Base-by-base conservation (phyloP, 192 early-diverging fungal species). In the Coemansia aciculifera region DNA sequence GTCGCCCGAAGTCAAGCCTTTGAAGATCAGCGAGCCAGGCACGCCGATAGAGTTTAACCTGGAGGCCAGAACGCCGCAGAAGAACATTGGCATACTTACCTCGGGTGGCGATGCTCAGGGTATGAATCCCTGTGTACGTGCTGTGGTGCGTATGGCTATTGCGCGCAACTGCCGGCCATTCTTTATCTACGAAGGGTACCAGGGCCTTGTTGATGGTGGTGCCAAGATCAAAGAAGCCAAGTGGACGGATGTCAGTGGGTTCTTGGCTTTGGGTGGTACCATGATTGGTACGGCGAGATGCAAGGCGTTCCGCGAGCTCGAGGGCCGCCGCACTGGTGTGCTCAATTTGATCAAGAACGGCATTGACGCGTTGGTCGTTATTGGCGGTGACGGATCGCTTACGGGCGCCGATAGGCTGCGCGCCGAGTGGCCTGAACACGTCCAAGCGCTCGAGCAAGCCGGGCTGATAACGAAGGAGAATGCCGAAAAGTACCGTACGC, bases 81-180 rank as follows among this genome's bases (percentile, higher is more conserved):
- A 95, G 79, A 90, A 89, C 73, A 95, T 99, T 84, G 97, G 93
- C 31, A 87, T 99, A 31, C 76, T 99, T 38, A 99, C 97, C 11
- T 92, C 90, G 39, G 97, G 97, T 34, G 97, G 97, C 36, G 97
- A 99, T 74, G 90, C 92, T 11, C 92, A 90, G n/a, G 97, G 97
- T 29, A 99, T 99, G 97, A 99, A 99, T 71, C 91, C 97, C 24
- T 91, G 90, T 27, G 97, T 99, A 31, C 85, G 97, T 27, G 88
- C 91, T 8, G 92, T 97, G 27, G 95, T 95, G 13, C 88, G 97
- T 29, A 90, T 94, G 68, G 90, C 93, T 1, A 89, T 97, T 67
- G 85, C 90, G 19, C 86, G 88, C 21, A 91, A 87, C 8, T 96
- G 93, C 77, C 84, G 91, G 29, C 90, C 94, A 3, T 99, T 87